phyloP scores from a whole-genome alignment of 257 asterid genomes.

The Solanum chaucha region DNA sequence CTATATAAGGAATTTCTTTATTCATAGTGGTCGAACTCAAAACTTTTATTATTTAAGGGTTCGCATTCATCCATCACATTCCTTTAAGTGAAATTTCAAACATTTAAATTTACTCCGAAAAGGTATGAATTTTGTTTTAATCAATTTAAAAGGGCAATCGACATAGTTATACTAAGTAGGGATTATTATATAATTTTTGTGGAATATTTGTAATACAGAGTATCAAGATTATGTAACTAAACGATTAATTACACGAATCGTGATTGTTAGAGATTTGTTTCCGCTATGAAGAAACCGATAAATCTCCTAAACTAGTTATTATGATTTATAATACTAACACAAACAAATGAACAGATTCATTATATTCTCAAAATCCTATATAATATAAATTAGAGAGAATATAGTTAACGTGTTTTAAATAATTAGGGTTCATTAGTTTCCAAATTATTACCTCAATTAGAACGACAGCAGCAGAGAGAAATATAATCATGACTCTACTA shows the following conservation, averaged over 20 bases:
- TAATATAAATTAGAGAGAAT: not conserved
- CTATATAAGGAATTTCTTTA: no score
- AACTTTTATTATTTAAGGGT: no score
- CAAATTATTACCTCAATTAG: not conserved
- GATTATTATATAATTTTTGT: no score
- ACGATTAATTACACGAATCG: not conserved
- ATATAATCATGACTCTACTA: not conserved
- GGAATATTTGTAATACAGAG: not conserved
- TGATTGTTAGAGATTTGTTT: not conserved
- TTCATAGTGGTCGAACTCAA: not conserved
- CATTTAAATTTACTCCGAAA: not conserved
- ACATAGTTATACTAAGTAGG: not conserved
- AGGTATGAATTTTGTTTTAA: no score
- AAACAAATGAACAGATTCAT: not conserved
- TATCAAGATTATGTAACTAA: not conserved
- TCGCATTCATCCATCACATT: not conserved
- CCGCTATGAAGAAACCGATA: fast-evolving
- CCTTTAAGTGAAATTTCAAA: not conserved
- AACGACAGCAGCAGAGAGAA: not conserved
- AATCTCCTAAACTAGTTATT: not conserved
- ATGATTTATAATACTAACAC: not conserved
- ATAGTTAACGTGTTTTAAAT: not conserved
- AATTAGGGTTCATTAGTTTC: not conserved
- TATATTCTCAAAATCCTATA: not conserved
- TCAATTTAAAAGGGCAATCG: not conserved